Conservation (phyloP, 2,329 filamentous ascomycete genomes). For the Elsinoe ampelina region DNA sequence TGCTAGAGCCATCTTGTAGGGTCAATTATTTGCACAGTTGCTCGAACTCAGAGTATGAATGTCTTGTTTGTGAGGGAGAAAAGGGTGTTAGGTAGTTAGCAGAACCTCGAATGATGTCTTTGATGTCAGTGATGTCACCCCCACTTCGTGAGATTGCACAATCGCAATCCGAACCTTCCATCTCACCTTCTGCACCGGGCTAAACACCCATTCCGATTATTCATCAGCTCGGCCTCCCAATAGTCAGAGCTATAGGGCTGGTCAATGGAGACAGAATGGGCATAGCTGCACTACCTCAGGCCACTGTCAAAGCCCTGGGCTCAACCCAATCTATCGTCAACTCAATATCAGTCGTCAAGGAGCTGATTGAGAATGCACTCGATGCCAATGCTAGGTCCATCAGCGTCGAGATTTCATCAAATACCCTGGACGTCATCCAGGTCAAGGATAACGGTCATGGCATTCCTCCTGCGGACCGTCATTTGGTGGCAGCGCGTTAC, state of each 20-base stretch:
- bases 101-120: not conserved
- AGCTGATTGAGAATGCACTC: slow-evolving; percentile 68
- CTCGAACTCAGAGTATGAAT: no score
- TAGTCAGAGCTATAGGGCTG: not conserved
- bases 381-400: slow-evolving; percentile 61
- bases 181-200: not conserved
- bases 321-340: slow-evolving; percentile 53
- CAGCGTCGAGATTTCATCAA: slow-evolving; percentile 53
- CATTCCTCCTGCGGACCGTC: slow-evolving; percentile 54
- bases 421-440: slow-evolving; percentile 60
- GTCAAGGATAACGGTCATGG: slow-evolving; percentile 67
- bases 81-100: not conserved
- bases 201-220: not conserved
- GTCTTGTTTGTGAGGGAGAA: not conserved
- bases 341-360: slow-evolving; percentile 58
- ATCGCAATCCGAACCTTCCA: not conserved
- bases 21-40: not conserved
- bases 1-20: slow-evolving; percentile 56
- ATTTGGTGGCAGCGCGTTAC: slow-evolving; percentile 53
- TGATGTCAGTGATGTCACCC: not conserved
- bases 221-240: not conserved
- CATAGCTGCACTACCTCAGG: slow-evolving; percentile 35
- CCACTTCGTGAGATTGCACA: slow-evolving; percentile 2
- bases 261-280: slow-evolving; percentile 20
- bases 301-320: slow-evolving; percentile 47